A percentile compares a stretch with the other conserved stretches of the same genome.
These are phyloP conservation scores for Capillidium rhysosporum DNA, from an alignment of 371 early-diverging fungal species.

Conservation along the genomic window DNA sequence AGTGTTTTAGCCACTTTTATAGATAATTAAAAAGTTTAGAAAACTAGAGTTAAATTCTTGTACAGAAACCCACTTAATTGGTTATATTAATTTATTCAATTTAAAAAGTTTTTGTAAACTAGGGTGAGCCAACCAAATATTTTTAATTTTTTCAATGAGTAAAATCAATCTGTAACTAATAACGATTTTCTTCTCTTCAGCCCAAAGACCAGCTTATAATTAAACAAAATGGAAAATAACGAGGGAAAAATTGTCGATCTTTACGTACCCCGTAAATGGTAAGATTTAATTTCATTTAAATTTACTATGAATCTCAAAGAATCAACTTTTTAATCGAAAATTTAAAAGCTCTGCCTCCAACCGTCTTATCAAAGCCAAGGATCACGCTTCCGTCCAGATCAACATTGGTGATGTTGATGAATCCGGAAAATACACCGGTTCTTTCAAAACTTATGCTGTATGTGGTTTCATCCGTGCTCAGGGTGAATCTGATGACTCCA, in stretches of 20 bases:
- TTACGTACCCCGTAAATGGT: conserved; percentile 94
- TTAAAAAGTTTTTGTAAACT: too few species aligned
- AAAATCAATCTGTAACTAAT: too few species aligned
- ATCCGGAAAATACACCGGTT: conserved; percentile 55
- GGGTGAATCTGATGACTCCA: conserved; percentile 88
- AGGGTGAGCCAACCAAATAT: too few species aligned
- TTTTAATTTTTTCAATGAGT: too few species aligned
- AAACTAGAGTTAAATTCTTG: too few species aligned
- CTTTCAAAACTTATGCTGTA: conserved; percentile 76
- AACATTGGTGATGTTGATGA: conserved; percentile 90
- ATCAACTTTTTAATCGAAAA: neutral
- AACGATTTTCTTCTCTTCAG: too few species aligned
- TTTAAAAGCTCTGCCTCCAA: conserved; percentile 59
- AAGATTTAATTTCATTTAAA: conserved; percentile 12
- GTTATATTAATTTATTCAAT: too few species aligned
- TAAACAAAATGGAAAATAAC: conserved; percentile 36
- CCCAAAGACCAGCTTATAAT: neutral
- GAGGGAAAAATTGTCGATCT: conserved; percentile 66
- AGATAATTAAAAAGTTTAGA: too few species aligned
- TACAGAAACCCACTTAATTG: too few species aligned
- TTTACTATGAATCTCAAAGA: neutral
- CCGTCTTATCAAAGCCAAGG: conserved; percentile 80
- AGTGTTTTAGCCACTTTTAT: too few species aligned
- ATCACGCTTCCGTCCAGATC: conserved; percentile 97
- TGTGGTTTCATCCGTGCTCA: conserved; percentile 80